Evolutionary conservation across 805 yeast genomes (phyloP).

Genomic region (Hanseniaspora lachancei): DNA sequence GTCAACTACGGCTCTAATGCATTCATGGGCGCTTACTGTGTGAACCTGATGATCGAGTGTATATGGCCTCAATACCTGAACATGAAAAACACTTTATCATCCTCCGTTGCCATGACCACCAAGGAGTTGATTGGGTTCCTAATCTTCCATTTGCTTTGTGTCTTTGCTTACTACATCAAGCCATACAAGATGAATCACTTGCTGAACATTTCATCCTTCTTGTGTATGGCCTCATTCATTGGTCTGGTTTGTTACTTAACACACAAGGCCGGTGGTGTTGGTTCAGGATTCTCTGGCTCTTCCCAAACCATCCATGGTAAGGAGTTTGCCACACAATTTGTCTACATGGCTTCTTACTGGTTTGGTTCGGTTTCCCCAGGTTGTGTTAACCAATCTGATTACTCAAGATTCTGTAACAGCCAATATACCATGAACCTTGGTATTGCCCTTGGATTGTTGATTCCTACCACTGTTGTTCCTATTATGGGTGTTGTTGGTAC

Average conservation of each 20-base stretch:
- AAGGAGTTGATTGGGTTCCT: conserved; percentile 30
- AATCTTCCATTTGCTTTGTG: conserved; percentile 31
- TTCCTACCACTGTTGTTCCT: conserved; percentile 33
- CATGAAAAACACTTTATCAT: conserved; percentile 26
- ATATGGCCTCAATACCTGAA: conserved; percentile 31
- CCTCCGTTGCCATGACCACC: conserved; percentile 27
- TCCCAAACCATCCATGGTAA: conserved; percentile 26
- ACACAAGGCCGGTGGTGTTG: conserved; percentile 27
- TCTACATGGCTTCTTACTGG: conserved; percentile 32
- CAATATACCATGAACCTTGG: conserved; percentile 24
- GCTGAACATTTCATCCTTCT: conserved; percentile 28
- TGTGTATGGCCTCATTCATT: conserved; percentile 31
- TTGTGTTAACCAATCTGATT: conserved; percentile 32
- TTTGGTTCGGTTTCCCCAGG: conserved; percentile 33
- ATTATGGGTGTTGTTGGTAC: conserved; percentile 34
- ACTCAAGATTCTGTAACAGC: conserved; percentile 30
- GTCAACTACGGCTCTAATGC: conserved; percentile 38
- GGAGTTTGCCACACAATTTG: conserved; percentile 32
- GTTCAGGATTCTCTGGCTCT: conserved; percentile 24
- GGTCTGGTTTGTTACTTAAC: conserved; percentile 30
- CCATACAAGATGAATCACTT: conserved; percentile 34
- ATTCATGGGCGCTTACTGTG: conserved; percentile 34
- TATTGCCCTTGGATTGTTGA: conserved; percentile 25
- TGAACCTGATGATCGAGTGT: conserved; percentile 30
- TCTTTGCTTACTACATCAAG: conserved; percentile 22